Percentiles rank a stretch among this genome's conserved stretches.
These are phyloP conservation scores for Penicillium arizonense DNA, from an alignment of 495 filamentous ascomycete species.

Conservation along the genomic window DNA sequence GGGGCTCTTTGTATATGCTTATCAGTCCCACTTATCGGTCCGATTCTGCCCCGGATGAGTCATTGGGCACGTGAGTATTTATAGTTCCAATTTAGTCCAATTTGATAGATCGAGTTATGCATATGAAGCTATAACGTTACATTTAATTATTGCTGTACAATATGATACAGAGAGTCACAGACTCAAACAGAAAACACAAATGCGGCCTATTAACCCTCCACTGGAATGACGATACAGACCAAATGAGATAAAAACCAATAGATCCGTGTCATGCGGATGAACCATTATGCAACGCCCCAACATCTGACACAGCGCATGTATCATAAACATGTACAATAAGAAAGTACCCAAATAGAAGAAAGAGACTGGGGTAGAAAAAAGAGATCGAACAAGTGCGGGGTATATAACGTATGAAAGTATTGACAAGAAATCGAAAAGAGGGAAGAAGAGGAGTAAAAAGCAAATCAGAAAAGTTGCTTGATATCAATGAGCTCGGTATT, in stretches of 20 bases:
- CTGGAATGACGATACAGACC: neutral
- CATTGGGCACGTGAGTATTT: constrained; percentile 2
- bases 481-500: constrained; percentile 38
- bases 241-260: neutral
- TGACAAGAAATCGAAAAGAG: constrained; percentile 7
- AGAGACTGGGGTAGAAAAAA: constrained; percentile 11
- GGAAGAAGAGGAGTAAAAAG: constrained; percentile 1
- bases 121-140: neutral
- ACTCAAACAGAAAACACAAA: constrained; percentile 4
- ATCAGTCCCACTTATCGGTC: constrained; percentile 34
- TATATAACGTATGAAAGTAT: constrained; percentile 23
- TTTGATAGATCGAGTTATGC: neutral
- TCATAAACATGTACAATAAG: constrained; percentile 1
- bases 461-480: constrained; percentile 38
- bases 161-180: constrained; percentile 18
- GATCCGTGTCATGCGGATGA: neutral
- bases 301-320: constrained; percentile 8
- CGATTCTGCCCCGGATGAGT: constrained; percentile 33
- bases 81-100: neutral
- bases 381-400: constrained; percentile 23
- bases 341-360: neutral
- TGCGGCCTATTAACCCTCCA: constrained; percentile 2
- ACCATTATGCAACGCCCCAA: neutral
- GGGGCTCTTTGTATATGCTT: constrained; percentile 26
- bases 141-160: constrained; percentile 17